Evolutionary conservation across 805 yeast genomes (phyloP).

Genomic region (Yamadazyma ubonensis): DNA sequence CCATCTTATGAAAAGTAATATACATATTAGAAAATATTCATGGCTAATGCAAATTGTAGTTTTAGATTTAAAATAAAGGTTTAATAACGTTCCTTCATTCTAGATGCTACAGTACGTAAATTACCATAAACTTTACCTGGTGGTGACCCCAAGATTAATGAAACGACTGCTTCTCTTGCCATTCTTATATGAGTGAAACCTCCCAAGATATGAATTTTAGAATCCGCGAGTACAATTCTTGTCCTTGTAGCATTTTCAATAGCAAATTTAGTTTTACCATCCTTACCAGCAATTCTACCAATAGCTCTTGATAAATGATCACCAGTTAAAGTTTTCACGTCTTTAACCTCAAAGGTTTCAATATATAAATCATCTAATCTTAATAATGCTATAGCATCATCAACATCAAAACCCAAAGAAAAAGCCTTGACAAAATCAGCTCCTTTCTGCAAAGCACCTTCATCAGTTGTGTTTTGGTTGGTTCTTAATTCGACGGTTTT

Average conservation of each 20-base stretch:
- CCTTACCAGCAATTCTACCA: slow-evolving; percentile 99
- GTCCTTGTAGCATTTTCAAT: slow-evolving; percentile 98
- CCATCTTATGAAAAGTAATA: slow-evolving; percentile 2
- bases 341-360: slow-evolving; percentile 95
- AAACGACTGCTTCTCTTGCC: slow-evolving; percentile 97
- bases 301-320: slow-evolving; percentile 98
- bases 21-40: slow-evolving; percentile 4
- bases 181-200: slow-evolving; percentile 96
- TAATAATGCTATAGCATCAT: slow-evolving; percentile 92
- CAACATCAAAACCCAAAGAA: slow-evolving; percentile 93
- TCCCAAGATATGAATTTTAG: slow-evolving; percentile 94
- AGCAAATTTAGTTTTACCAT: slow-evolving; percentile 97
- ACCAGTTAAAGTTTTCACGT: slow-evolving; percentile 91
- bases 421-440: slow-evolving; percentile 96
- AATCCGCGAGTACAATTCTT: slow-evolving; percentile 94
- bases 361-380: slow-evolving; percentile 94
- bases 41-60: background rate
- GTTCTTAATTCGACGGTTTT: slow-evolving; percentile 87
- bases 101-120: slow-evolving; percentile 91
- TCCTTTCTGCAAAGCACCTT: slow-evolving; percentile 95
- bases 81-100: slow-evolving; percentile 93
- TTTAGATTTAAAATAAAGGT: background rate
- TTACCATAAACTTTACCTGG: slow-evolving; percentile 99
- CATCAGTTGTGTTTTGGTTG: slow-evolving; percentile 77
- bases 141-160: slow-evolving; percentile 93